phyloP scores from a whole-genome alignment of 2,329 filamentous ascomycete genomes.

The Metarhizium anisopliae region DNA sequence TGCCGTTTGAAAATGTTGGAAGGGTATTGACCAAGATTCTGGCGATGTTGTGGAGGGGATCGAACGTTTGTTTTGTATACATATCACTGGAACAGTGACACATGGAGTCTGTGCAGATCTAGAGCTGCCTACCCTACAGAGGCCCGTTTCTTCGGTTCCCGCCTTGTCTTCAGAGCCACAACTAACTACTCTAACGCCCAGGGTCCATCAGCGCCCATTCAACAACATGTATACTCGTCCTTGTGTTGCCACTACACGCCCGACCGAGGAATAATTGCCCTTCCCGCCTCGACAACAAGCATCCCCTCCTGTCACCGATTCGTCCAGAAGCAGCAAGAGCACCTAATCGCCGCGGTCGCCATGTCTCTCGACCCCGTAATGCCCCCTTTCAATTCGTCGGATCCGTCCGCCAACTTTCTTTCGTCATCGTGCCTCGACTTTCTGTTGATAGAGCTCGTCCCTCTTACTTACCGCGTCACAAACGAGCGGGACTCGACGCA shows the following conservation, averaged over 20 bases:
- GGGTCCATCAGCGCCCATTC: background rate
- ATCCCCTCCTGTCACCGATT: background rate
- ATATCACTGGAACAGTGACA: too few relatives aligned
- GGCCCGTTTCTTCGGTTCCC: too few relatives aligned
- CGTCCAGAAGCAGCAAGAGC: background rate
- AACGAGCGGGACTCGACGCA: slow-evolving; percentile 53
- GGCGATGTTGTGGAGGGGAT: too few relatives aligned
- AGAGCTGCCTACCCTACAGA: too few relatives aligned
- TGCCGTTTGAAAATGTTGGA: too few relatives aligned
- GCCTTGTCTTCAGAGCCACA: too few relatives aligned
- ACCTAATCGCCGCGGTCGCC: background rate
- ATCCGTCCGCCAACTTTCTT: slow-evolving; percentile 69
- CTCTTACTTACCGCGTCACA: slow-evolving; percentile 80
- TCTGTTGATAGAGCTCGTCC: slow-evolving; percentile 91
- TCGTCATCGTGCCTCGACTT: slow-evolving; percentile 85
- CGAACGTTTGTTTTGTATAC: too few relatives aligned
- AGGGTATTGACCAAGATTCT: too few relatives aligned
- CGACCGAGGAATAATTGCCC: background rate
- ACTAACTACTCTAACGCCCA: too few relatives aligned
- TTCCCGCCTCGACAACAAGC: too few relatives aligned
- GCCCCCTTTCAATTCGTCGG: slow-evolving; percentile 60
- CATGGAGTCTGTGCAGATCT: too few relatives aligned
- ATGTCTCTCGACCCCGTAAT: slow-evolving; percentile 70
- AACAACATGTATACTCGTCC: background rate
- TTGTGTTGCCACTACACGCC: too few relatives aligned